Evolutionary conservation across 345 rosid genomes (phyloP), one percentile per base, ranked within the genome.

Genomic region (Litchi chinensis): DNA sequence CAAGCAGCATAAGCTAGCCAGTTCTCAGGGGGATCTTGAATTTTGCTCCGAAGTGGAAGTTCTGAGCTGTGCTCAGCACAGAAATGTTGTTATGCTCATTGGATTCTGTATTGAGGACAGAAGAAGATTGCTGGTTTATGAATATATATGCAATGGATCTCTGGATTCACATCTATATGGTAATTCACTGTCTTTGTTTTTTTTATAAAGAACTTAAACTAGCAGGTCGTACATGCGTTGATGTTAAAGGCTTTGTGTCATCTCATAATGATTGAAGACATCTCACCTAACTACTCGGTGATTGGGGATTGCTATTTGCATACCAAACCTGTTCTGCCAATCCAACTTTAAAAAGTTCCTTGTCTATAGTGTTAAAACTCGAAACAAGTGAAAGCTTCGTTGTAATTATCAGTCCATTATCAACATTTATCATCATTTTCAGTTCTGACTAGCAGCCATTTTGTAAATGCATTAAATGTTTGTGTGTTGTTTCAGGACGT

Each of bases 31-130:
- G 82, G 99, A 97, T 89, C 88, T 86, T 4, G 99, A 97, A 83
- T 97, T 97, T 85, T 97, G 99, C 86, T 97, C 98, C 0, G 99
- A 97, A 86, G 99, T 97, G 52, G 99, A 97, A 88, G 99, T 97
- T 76, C 87, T 97, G 76, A 94, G 98, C 80, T 97, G 99, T 85
- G 99, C 99, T 62, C 99, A 97, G 87, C 99, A 94, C 81, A 87
- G 98, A 77, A 97, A 97, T 71, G 99, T 94, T 59, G 99, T 94
- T 46, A 94, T 94, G 98, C 84, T 97, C 76, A 93, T 97, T 68
- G 99, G 99, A 39, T 97, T 91, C 86, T 97, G 99, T 79, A 94
- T 97, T 59, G 98, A 97, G 86, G 96, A 94, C 74, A 90, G 90
- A 77, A 91, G 98, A 86, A 88, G 99, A 76, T 86, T 97, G 70